These are phyloP conservation scores for Cokeromyces recurvatus DNA, from an alignment of 371 early-diverging fungal species.

Conservation along the genomic window DNA sequence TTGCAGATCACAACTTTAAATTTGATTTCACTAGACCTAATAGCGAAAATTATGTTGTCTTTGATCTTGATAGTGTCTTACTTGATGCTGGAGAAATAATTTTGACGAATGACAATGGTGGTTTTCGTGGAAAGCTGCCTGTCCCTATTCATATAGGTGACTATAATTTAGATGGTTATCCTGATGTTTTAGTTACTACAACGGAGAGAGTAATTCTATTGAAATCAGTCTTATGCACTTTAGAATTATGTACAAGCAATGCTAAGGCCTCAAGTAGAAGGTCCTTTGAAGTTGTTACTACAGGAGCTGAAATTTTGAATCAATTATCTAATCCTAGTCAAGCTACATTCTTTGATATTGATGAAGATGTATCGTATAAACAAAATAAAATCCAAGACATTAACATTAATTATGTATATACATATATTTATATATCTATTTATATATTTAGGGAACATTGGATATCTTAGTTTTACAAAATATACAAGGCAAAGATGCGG, in stretches of 20 bases:
- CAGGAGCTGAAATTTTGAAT: conserved; percentile 58
- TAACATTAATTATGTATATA: background rate
- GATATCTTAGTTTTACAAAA: conserved; percentile 70
- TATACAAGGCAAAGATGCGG: conserved; percentile 13
- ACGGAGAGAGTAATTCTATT: conserved; percentile 48
- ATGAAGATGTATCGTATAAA: conserved; percentile 74
- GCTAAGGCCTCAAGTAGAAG: conserved; percentile 46
- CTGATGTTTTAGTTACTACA: conserved; percentile 73
- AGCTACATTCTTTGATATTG: conserved; percentile 82
- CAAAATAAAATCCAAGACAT: no score
- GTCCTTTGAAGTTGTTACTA: conserved; percentile 50
- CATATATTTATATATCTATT: no score
- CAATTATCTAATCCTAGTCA: conserved; percentile 44
- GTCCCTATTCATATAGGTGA: conserved; percentile 67
- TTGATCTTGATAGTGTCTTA: conserved; percentile 42
- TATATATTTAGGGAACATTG: conserved; percentile 62
- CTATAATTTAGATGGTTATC: conserved; percentile 88
- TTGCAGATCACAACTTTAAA: conserved; percentile 64
- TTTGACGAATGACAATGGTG: conserved; percentile 27
- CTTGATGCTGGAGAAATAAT: conserved; percentile 42
- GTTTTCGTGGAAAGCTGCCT: conserved; percentile 57
- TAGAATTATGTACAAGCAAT: conserved; percentile 31
- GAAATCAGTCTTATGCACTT: conserved; percentile 56
- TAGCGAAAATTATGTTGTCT: conserved; percentile 38
- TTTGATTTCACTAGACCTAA: conserved; percentile 53